Percentiles rank a stretch among this genome's conserved stretches.
Conservation (phyloP, 306 rosid species). For the Casuarina cunninghamiana region DNA sequence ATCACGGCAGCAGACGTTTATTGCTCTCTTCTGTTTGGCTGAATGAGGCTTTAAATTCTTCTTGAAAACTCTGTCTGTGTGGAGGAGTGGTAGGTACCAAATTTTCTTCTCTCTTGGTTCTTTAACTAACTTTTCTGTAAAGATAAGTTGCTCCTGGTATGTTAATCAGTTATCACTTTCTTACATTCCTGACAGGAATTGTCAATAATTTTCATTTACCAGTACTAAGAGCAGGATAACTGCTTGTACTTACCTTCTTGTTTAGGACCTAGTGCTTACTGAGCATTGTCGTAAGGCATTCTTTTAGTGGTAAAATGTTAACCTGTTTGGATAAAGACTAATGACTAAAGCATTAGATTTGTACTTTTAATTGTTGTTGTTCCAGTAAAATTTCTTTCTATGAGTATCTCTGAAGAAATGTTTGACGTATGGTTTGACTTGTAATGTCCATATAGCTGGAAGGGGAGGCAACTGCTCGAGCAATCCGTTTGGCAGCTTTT, state of each 20-base stretch:
- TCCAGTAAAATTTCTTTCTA: not conserved
- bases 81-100: not conserved
- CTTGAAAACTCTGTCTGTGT: not conserved
- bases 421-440: conserved; percentile 30
- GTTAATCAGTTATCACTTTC: not conserved
- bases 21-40: not conserved
- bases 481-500: conserved; percentile 79
- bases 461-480: conserved; percentile 96
- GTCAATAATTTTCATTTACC: not conserved
- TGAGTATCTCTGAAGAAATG: conserved; percentile 1
- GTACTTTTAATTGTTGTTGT: not conserved
- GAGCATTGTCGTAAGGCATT: not conserved
- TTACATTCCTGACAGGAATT: not conserved
- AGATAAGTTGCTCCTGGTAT: not conserved
- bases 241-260: conserved; percentile 9
- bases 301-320: not conserved
- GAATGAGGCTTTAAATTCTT: not conserved
- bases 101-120: not conserved
- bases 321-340: not conserved
- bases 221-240: conserved; percentile 3
- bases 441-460: conserved; percentile 57
- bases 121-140: not conserved
- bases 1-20: not conserved
- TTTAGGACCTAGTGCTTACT: not conserved
- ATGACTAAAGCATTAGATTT: not conserved